Base-by-base conservation (phyloP, 305 asterid species). In the Plantago coronopus region DNA sequence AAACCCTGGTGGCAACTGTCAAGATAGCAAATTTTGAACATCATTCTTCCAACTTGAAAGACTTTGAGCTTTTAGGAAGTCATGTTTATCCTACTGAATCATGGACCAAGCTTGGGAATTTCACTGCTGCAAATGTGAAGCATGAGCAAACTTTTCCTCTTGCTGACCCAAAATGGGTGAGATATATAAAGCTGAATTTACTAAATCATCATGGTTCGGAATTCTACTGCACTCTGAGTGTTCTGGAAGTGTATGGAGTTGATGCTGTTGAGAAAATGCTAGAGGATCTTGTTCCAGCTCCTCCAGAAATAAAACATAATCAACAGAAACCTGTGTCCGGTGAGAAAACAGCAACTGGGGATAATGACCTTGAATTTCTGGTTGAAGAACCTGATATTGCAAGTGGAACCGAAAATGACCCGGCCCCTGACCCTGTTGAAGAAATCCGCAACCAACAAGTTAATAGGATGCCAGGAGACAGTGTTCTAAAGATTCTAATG, bases 261-360 rank as follows among this genome's bases (percentile, higher is more conserved):
- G 98, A 93, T 78, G 98, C 97, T 44, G 83, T 93, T 47, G 98
- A 93, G 80, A 93, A 74, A 76, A 87, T 94, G 97, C 96, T 94
- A 9, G 97, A 87, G 74, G 99, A 94, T 75, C 78, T 89, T 22
- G 70, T 84, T 46, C 81, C 76, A 16, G 73, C 62, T 25, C 57
- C 90, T 22, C 76, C 72, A 62, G 94, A 75, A 75, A 42, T 75
- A 49, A 59, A 43, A 59, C 75, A 43, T 16, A 76, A 69, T 22
- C 79, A 72, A 17, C 85, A 75, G 58, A 31, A 25, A 66, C 66
- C 80, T 55, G 65, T 63, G 53, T 51, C 81, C 48, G 66, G 58
- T 64, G 83, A 67, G 72, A 78, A 56, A 40, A 43, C 50, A 34
- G 47, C 74, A n/a, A 48, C 38, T 61, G 87, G 78, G 54, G 74